Percentiles rank a stretch among this genome's conserved stretches.
Evolutionary conservation across 176 grass and related monocot genomes (phyloP).

Genomic region (Musa beccarii): DNA sequence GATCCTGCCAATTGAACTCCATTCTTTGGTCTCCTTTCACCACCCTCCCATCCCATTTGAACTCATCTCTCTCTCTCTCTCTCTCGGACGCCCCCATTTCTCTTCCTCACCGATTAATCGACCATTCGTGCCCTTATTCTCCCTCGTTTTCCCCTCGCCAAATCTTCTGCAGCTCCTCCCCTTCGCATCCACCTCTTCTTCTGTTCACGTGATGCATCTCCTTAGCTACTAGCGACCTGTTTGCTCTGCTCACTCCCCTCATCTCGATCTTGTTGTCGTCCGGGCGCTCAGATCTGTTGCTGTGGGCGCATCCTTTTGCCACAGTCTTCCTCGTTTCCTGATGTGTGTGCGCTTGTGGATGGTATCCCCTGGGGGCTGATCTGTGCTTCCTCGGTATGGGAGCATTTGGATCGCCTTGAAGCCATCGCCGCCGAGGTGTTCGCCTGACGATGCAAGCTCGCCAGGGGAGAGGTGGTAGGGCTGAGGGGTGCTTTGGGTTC

Average conservation of each 20-base stretch:
- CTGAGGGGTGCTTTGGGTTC: conserved; percentile 29
- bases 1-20: no score
- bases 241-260: conserved; percentile 21
- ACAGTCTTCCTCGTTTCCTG: background rate
- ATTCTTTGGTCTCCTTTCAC: background rate
- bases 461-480: conserved; percentile 24
- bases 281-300: background rate
- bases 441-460: conserved; percentile 47
- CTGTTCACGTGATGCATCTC: background rate
- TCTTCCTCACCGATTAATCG: background rate
- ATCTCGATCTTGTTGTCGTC: background rate
- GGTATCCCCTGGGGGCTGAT: background rate
- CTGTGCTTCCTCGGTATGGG: background rate
- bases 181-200: background rate
- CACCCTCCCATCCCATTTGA: no score
- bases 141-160: background rate
- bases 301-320: background rate
- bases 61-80: background rate
- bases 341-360: background rate
- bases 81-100: no score
- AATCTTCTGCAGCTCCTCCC: background rate
- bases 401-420: conserved; percentile 6
- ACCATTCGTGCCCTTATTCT: no score
- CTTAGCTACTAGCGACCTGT: background rate
- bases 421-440: conserved; percentile 3